Base-by-base conservation (phyloP, 179 eudicot species). In the Patellifolia procumbens region DNA sequence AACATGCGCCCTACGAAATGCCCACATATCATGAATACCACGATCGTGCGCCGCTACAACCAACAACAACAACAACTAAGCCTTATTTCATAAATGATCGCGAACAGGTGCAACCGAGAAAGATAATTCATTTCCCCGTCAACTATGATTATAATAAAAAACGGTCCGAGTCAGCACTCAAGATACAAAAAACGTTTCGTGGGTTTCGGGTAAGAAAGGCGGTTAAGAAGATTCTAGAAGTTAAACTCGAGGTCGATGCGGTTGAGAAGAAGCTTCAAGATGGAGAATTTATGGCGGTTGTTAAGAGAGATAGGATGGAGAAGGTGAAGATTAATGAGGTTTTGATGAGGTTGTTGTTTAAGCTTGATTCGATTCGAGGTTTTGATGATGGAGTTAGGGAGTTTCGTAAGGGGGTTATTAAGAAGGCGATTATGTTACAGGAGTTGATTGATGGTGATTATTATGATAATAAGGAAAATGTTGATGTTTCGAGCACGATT, bases 121-220 rank as follows among this genome's bases (percentile, higher is more conserved):
- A 68, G 35, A 68, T 68, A 19, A 16, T 48, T 3, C 24, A 62
- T 3, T 49, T 70, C 26, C 80, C 80, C 4, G 22, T 77, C 6
- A 69, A 75, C 34, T 81, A 73, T 62, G 81, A n/a, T n/a, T 81
- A 13, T 78, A 70, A 2, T 75, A 7, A 32, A 60, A 61, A 72
- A 56, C 66, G 28, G 20, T 66, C 73, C 71, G 69, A 58, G 5
- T 52, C 90, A 0, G 90, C 92, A 0, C 0, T 83, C 31, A 84
- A 70, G 83, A 91, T 92, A 22, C 97, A 92, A 87, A 91, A 89
- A 81, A 81, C 79, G 1, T 89, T 87, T 74, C 84, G 96, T 20
- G 92, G 96, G 19, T 89, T 79, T 73, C 52, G 84, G 55, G 86
- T 91, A n/a, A 80, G 97, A 74, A 89, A 81, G 22, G 79, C 81